Evolutionary conservation across 164 flowering plant genomes (phyloP).

Genomic region (Macadamia integrifolia): DNA sequence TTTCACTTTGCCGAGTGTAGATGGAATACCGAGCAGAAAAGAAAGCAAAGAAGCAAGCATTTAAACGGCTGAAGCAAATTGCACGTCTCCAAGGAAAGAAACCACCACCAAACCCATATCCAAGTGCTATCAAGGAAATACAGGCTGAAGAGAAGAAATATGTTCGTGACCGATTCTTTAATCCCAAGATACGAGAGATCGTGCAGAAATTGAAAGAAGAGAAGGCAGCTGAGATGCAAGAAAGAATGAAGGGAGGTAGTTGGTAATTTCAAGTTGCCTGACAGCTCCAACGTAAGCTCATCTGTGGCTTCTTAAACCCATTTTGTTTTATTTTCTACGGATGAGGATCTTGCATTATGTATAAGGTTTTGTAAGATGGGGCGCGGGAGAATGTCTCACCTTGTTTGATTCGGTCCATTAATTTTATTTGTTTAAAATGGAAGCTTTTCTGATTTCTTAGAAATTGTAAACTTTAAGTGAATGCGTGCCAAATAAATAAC

Average conservation of each 20-base stretch:
- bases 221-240: conserved; percentile 27
- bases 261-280: not conserved
- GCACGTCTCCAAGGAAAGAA: conserved; percentile 63
- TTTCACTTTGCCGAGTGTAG: conserved; percentile 22
- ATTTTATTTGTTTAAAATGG: too few relatives aligned
- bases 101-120: conserved; percentile 84
- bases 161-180: conserved; percentile 49
- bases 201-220: conserved; percentile 52
- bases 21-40: conserved; percentile 85
- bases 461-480: too few relatives aligned
- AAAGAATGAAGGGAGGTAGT: conserved; percentile 23
- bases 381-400: too few relatives aligned
- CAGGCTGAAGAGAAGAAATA: conserved; percentile 72
- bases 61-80: conserved; percentile 62
- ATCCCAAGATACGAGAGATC: conserved; percentile 36
- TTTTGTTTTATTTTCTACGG: too few relatives aligned
- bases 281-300: not conserved
- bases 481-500: too few relatives aligned
- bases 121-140: conserved; percentile 75
- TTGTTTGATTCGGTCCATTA: too few relatives aligned
- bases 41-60: conserved; percentile 70
- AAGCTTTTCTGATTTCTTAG: too few relatives aligned
- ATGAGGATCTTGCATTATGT: too few relatives aligned
- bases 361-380: too few relatives aligned
- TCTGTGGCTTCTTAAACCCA: too few relatives aligned